Conservation (phyloP, 306 rosid species). For the Erythrophleum fordii region DNA sequence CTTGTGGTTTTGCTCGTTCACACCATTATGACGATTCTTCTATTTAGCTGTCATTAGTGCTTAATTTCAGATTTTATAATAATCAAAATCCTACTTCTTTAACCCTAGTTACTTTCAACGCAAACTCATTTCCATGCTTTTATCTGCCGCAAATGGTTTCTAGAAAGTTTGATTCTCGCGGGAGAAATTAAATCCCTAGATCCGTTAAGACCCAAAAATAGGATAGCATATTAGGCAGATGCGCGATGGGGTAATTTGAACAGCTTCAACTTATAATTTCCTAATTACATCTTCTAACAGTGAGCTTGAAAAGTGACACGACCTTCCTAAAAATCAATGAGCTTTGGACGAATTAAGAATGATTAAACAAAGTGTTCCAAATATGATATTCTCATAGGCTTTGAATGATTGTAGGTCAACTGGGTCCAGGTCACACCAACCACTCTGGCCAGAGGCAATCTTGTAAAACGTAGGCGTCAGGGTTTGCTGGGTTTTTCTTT, state of each 20-base stretch:
- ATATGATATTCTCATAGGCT: conserved; percentile 32
- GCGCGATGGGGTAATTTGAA: not conserved
- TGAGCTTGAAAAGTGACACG: conserved; percentile 35
- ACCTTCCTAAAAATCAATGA: conserved; percentile 33
- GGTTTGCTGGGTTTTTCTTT: not conserved
- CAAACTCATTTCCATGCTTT: not conserved
- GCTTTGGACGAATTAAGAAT: conserved; percentile 33
- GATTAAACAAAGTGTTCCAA: conserved; percentile 23
- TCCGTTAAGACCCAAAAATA: not conserved
- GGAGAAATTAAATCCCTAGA: not conserved
- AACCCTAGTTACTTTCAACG: conserved; percentile 28
- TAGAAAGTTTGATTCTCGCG: not conserved
- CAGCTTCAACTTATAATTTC: not conserved
- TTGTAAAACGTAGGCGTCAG: not conserved
- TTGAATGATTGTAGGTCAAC: conserved; percentile 45
- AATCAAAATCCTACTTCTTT: conserved; percentile 5
- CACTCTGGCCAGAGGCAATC: conserved; percentile 29
- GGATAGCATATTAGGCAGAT: not conserved
- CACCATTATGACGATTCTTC: conserved; percentile 48
- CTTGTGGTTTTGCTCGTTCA: conserved; percentile 52
- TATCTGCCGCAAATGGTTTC: conserved; percentile 31
- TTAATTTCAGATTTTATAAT: conserved; percentile 1
- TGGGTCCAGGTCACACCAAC: conserved; percentile 38
- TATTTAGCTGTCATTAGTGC: conserved; percentile 45
- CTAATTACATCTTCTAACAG: conserved; percentile 25